Base-by-base conservation (phyloP, 805 yeast genomes). In the Millerozyma miso region DNA sequence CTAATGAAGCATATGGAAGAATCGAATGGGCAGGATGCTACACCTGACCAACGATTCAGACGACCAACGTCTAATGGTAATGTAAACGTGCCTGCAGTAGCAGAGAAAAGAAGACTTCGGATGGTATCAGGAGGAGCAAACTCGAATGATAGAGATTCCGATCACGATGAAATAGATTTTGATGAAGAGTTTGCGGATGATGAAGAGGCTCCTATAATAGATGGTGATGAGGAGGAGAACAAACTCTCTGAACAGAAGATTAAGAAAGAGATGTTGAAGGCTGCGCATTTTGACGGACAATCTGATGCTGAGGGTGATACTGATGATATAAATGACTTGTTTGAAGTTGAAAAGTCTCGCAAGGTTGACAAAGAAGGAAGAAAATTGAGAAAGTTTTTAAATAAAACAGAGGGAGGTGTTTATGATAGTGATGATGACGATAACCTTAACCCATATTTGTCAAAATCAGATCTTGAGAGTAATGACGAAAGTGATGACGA, bases 101-200 rank as follows among this genome's bases (percentile, higher is more conserved):
- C 49, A 13, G 38, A 39, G 20, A 38, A 44, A 14, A 29, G 42
- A 19, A 40, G 55, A 33, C 53, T 72, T 51, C 58, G 74, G 52
- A 67, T 76, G 33, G 74, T 73, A 18, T 57, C 68, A 12, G 77
- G 77, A 7, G 71, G 68, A 1, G 56, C 61, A 15, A 56, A 67
- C 65, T 62, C 52, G 52, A 74, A 67, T 45, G 77, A 70, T 33
- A 57, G 80, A 47, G 88, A 81, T 51, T 83, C 88, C 8, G 96
- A 88, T 44, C 88, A 86, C 50, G 97, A 90, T 50, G 97, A 89
- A 57, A 68, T 93, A 55, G 99, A 91, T 65, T 91, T 75, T 56
- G 97, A 93, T 53, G 98, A 93, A 61, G 97, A 90, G 61, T 93
- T 93, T 65, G 97, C 93, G 19, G 99, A 93, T 63, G 99, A 93